A percentile compares a stretch with the other conserved stretches of the same genome.
These are phyloP conservation scores for Carpinus viminea DNA, from an alignment of 306 rosid genomes.

Conservation along the genomic window DNA sequence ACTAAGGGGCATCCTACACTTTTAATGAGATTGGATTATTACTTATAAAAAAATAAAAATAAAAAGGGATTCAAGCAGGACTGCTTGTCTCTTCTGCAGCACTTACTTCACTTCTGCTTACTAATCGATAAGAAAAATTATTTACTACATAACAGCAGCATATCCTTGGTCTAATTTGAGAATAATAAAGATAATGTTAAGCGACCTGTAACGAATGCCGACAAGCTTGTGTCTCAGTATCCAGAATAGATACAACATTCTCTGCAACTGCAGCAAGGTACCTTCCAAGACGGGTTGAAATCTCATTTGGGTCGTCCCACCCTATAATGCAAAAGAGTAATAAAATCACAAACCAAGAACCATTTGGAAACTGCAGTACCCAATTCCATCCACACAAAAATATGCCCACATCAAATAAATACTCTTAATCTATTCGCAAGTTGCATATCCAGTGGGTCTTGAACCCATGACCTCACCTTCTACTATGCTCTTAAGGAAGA, in stretches of 20 bases:
- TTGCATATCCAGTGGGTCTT: neutral
- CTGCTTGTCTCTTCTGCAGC: neutral
- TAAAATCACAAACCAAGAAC: slow-evolving; percentile 16
- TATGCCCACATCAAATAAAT: neutral
- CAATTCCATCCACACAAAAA: slow-evolving; percentile 12
- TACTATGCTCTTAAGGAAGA: neutral
- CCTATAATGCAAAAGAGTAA: slow-evolving; percentile 46
- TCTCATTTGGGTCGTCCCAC: slow-evolving; percentile 84
- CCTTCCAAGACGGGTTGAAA: slow-evolving; percentile 86
- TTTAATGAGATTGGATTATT: too few species aligned
- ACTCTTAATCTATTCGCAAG: neutral
- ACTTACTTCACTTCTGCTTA: neutral
- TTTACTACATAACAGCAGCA: neutral
- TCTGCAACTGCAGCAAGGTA: slow-evolving; percentile 92
- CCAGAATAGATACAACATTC: slow-evolving; percentile 84
- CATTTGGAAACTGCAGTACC: slow-evolving; percentile 9
- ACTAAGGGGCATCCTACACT: too few species aligned
- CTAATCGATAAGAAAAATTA: neutral
- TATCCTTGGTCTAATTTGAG: neutral
- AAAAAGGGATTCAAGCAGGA: neutral
- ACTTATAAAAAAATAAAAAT: too few species aligned
- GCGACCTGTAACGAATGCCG: slow-evolving; percentile 79
- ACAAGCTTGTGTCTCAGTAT: slow-evolving; percentile 75
- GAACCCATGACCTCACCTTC: neutral
- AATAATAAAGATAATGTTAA: slow-evolving; percentile 1